These are phyloP conservation scores for Linnemannia exigua DNA, from an alignment of 192 early-diverging fungal genomes.

Conservation along the genomic window DNA sequence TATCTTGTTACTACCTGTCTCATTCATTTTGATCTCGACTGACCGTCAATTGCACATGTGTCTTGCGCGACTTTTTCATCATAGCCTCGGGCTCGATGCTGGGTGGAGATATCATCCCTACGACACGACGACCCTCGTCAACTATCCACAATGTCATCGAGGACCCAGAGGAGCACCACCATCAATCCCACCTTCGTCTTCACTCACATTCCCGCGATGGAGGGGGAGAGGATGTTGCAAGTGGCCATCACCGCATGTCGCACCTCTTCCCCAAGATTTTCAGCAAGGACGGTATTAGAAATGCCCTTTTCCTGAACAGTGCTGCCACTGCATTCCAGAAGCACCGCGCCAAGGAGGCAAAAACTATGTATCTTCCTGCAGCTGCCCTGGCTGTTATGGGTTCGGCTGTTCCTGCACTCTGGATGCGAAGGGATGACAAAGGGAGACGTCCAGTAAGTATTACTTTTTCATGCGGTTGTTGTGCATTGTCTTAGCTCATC, in stretches of 20 bases:
- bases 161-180: neutral
- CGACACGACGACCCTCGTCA: constrained; percentile 8
- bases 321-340: constrained; percentile 48
- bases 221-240: neutral
- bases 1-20: too few relatives aligned
- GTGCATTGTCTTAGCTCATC: neutral
- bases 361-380: constrained; percentile 4
- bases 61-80: neutral
- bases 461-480: neutral
- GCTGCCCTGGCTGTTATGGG: constrained; percentile 21
- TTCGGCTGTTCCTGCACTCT: constrained; percentile 51
- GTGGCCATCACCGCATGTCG: neutral
- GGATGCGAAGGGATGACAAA: constrained; percentile 52
- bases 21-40: constrained; percentile 8
- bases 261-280: constrained; percentile 42
- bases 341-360: constrained; percentile 1
- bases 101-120: neutral
- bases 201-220: neutral
- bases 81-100: neutral
- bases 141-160: constrained; percentile 24
- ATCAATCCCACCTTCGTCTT: neutral
- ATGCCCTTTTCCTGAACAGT: constrained; percentile 38
- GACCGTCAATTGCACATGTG: neutral
- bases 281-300: constrained; percentile 35
- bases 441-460: constrained; percentile 55